Base-by-base conservation (phyloP, 1,284 basidiomycete genomes). In the Cutaneotrichosporon cutaneum region DNA sequence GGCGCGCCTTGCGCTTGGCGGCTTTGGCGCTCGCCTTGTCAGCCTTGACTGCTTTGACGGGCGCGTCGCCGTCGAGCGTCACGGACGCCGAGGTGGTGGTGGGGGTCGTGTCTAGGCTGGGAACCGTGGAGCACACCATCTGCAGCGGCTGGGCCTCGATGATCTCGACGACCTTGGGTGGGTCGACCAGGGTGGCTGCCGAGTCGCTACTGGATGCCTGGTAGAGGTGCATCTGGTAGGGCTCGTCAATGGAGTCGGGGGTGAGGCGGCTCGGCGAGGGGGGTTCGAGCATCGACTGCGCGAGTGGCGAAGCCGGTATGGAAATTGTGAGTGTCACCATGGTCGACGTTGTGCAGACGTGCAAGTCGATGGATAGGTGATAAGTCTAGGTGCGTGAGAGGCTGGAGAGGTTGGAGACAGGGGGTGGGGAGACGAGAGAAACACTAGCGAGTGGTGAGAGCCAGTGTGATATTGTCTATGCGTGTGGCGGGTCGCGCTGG, bases 11-110 rank as follows among this genome's bases (percentile, higher is more conserved):
- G 22, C 60, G 60, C 56, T 45, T 58, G 9, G 56, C 56, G 35
- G 82, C 83, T 67, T 83, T 80, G 59, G 72, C 73, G 11, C 77
- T 81, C 55, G 72, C 72, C 0, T 75, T 80, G 56, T 70, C 76
- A 5, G 79, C 77, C 1, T 70, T 83, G 11, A 68, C 77, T 4
- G 77, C 72, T 4, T 54, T 39, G 11, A 22, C 18, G 14, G 48
- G 26, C 2, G 27, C 26, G 35, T 26, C 52, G 33, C n/a, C 21
- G 35, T 54, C 35, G 22, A 54, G 52, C 1, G 52, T 24, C 1
- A n/a, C 39, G 7, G 39, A 42, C 3, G 16, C 39, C 1, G 39
- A 42, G 18, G 39, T 42, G 39, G 16, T 42, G 3, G 30, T 30
- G 30, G n/a, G n/a, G n/a, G n/a, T n/a, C n/a, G 39, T 30, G 48